A percentile compares a stretch with the other conserved stretches of the same genome.
These are phyloP conservation scores for Fusarium miscanthi DNA, from an alignment of 2,329 filamentous ascomycete genomes.

Conservation along the genomic window DNA sequence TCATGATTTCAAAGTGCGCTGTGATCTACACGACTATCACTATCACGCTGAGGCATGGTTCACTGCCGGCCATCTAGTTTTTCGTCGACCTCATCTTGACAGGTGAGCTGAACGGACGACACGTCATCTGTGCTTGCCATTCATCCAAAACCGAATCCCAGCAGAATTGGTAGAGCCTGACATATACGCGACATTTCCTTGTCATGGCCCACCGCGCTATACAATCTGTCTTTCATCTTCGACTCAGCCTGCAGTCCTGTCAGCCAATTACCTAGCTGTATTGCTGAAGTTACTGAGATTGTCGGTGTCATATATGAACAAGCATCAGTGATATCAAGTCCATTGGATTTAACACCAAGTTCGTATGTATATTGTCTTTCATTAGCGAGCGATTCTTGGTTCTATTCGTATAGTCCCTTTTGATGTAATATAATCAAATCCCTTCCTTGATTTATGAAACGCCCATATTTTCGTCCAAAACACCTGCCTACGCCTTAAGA, in stretches of 20 bases:
- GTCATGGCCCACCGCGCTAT: background rate
- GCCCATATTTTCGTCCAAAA: slow-evolving; percentile 21
- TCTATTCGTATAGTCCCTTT: background rate
- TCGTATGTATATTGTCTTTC: background rate
- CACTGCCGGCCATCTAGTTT: background rate
- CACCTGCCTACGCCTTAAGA: slow-evolving; percentile 21
- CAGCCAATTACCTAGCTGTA: background rate
- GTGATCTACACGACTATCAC: slow-evolving; percentile 4
- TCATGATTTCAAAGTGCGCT: background rate
- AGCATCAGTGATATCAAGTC: background rate
- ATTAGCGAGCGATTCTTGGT: background rate
- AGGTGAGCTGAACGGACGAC: background rate
- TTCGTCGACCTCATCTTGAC: background rate
- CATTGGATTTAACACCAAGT: background rate
- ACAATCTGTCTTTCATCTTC: background rate
- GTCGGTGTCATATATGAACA: background rate
- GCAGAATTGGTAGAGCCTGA: background rate
- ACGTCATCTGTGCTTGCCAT: background rate
- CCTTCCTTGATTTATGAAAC: slow-evolving; percentile 13
- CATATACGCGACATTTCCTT: background rate
- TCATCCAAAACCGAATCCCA: background rate
- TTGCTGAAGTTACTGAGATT: background rate
- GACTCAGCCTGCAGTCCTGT: background rate
- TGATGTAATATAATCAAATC: slow-evolving; percentile 4
- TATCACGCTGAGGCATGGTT: background rate